phyloP scores from a whole-genome alignment of 2,329 filamentous ascomycete species.

The Clonostachys solani region DNA sequence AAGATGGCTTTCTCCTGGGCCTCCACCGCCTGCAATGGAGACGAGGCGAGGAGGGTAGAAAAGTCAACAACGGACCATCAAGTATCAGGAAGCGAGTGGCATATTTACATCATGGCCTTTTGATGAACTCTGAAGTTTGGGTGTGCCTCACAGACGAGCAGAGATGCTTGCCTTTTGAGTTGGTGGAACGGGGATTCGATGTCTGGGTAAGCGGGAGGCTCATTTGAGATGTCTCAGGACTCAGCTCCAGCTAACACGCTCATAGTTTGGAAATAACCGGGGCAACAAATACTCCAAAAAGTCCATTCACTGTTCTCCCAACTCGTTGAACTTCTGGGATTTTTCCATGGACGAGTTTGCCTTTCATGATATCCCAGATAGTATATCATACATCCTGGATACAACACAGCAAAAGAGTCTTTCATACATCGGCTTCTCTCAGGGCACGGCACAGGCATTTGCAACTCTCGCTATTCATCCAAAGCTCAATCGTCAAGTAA shows the following conservation, averaged over 20 bases:
- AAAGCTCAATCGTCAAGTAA: slow-evolving; percentile 84
- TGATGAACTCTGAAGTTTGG: slow-evolving; percentile 99
- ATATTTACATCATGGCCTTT: slow-evolving; percentile 90
- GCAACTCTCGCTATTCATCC: slow-evolving; percentile 90
- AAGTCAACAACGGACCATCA: slow-evolving; percentile 68
- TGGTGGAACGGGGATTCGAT: slow-evolving; percentile 90
- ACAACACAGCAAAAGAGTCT: slow-evolving; percentile 79
- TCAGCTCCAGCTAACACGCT: not conserved
- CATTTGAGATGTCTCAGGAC: not conserved
- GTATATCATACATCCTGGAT: slow-evolving; percentile 84
- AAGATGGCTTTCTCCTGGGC: slow-evolving; percentile 88
- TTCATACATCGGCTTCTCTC: slow-evolving; percentile 95
- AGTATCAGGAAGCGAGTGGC: slow-evolving; percentile 78
- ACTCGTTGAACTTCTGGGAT: slow-evolving; percentile 81
- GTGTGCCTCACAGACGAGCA: slow-evolving; percentile 85
- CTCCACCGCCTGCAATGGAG: slow-evolving; percentile 82
- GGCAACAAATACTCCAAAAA: slow-evolving; percentile 99
- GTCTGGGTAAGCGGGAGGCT: slow-evolving; percentile 68
- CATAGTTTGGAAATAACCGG: slow-evolving; percentile 86
- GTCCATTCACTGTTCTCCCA: slow-evolving; percentile 71
- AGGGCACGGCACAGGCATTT: slow-evolving; percentile 95
- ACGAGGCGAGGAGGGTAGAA: slow-evolving; percentile 73
- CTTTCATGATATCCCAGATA: slow-evolving; percentile 94
- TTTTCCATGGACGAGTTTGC: slow-evolving; percentile 99
- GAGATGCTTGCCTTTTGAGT: slow-evolving; percentile 79